Evolutionary conservation across 2,329 filamentous ascomycete genomes (phyloP).

Genomic region (Hymenoscyphus occultus): DNA sequence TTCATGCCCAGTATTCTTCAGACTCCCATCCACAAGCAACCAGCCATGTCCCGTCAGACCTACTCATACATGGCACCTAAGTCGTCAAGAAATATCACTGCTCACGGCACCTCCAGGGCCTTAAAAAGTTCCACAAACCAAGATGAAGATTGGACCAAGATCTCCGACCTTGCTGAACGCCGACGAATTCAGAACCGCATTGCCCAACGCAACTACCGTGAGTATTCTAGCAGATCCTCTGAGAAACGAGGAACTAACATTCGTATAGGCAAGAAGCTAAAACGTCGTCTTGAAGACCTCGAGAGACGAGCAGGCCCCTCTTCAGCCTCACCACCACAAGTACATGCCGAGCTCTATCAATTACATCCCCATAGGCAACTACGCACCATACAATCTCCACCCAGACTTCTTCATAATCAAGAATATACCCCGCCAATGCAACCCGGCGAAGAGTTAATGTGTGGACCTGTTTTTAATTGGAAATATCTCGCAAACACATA

Average conservation of each 20-base stretch:
- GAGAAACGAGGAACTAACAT: slow-evolving; percentile 18
- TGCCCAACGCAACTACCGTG: slow-evolving; percentile 96
- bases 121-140: slow-evolving; percentile 93
- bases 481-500: slow-evolving; percentile 64
- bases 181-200: slow-evolving; percentile 95
- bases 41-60: slow-evolving; percentile 35
- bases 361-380: slow-evolving; percentile 31
- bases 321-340: slow-evolving; percentile 54
- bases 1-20: slow-evolving; percentile 16
- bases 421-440: slow-evolving; percentile 63
- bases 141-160: slow-evolving; percentile 99
- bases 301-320: slow-evolving; percentile 71
- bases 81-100: slow-evolving; percentile 59
- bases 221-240: slow-evolving; percentile 38
- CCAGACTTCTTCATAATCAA: slow-evolving; percentile 48
- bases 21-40: slow-evolving; percentile 18
- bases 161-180: slow-evolving; percentile 92
- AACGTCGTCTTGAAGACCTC: slow-evolving; percentile 82
- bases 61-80: slow-evolving; percentile 32
- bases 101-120: slow-evolving; percentile 83
- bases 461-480: slow-evolving; percentile 61
- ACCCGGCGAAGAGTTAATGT: slow-evolving; percentile 63
- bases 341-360: slow-evolving; percentile 46
- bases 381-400: slow-evolving; percentile 37
- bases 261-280: slow-evolving; percentile 80